These are phyloP conservation scores for Botryosphaeria dothidea DNA, from an alignment of 2,329 filamentous ascomycete genomes.

Conservation along the genomic window DNA sequence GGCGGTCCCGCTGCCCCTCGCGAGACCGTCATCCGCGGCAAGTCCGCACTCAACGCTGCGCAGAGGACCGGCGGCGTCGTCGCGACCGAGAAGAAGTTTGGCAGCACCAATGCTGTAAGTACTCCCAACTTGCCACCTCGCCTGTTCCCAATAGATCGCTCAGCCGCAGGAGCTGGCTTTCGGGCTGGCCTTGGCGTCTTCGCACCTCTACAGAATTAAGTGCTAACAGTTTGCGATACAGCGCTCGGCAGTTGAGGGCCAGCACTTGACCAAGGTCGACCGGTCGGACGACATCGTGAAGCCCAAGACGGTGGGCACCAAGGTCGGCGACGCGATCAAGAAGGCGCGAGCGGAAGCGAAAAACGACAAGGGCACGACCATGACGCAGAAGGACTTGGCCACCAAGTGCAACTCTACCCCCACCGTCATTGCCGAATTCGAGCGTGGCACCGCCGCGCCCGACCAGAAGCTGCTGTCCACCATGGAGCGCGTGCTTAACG, in stretches of 20 bases:
- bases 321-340: conserved; percentile 80
- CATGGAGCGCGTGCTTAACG: conserved; percentile 83
- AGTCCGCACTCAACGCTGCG: conserved; percentile 83
- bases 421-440: conserved; percentile 78
- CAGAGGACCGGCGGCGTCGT: conserved; percentile 75
- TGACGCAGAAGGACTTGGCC: conserved; percentile 88
- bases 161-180: neutral
- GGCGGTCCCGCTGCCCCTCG: conserved; percentile 66
- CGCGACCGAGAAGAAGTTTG: conserved; percentile 89
- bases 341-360: conserved; percentile 76
- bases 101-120: conserved; percentile 76
- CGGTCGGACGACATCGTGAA: conserved; percentile 96
- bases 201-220: neutral
- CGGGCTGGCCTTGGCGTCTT: neutral
- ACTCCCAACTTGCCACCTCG: conserved; percentile 6
- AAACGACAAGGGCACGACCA: conserved; percentile 69
- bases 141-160: neutral
- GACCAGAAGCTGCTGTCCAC: conserved; percentile 79
- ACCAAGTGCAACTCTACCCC: conserved; percentile 88
- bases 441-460: conserved; percentile 74
- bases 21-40: conserved; percentile 88
- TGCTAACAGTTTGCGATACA: conserved; percentile 42
- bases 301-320: conserved; percentile 79
- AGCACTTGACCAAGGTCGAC: conserved; percentile 97
- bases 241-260: conserved; percentile 68